Conservation (phyloP, 2,329 filamentous ascomycete species). For the Scopulariopsis brevicaulis region DNA sequence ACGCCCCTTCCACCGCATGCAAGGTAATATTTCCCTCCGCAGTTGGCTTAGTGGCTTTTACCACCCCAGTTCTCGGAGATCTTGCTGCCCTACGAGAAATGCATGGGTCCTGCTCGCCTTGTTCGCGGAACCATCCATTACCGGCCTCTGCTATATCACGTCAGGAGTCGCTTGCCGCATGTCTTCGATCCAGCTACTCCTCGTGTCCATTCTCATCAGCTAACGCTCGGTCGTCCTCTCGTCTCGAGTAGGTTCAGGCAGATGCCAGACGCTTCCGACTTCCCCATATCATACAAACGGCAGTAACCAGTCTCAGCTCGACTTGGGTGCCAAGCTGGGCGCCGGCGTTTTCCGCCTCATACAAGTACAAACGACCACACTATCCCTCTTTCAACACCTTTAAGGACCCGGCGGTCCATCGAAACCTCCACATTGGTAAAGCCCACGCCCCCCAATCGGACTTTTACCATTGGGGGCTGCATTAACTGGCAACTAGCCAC, state of each 20-base stretch:
- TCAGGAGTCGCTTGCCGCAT: not conserved
- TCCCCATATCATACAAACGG: not conserved
- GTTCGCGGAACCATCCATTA: not conserved
- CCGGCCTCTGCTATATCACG: not conserved
- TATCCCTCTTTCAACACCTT: not conserved
- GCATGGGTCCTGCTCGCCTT: not conserved
- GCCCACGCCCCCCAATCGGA: not conserved
- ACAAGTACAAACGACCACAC: not conserved
- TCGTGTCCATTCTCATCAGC: not conserved
- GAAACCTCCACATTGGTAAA: not conserved
- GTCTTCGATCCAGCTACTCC: not conserved
- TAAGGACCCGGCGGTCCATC: not conserved
- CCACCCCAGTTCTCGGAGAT: not conserved
- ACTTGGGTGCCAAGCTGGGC: not conserved
- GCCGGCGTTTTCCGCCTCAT: not conserved
- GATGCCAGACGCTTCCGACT: not conserved
- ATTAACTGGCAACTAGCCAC: not conserved
- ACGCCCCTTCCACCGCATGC: not conserved
- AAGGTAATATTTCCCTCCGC: not conserved
- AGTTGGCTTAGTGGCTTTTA: not conserved
- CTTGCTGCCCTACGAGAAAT: not conserved
- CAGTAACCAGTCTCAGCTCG: not conserved
- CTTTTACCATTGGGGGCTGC: not conserved
- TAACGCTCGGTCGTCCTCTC: not conserved
- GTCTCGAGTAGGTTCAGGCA: not conserved